Percentiles rank a stretch among this genome's conserved stretches.
Conservation (phyloP, 2,329 filamentous ascomycete species). For the Talaromyces sp. region DNA sequence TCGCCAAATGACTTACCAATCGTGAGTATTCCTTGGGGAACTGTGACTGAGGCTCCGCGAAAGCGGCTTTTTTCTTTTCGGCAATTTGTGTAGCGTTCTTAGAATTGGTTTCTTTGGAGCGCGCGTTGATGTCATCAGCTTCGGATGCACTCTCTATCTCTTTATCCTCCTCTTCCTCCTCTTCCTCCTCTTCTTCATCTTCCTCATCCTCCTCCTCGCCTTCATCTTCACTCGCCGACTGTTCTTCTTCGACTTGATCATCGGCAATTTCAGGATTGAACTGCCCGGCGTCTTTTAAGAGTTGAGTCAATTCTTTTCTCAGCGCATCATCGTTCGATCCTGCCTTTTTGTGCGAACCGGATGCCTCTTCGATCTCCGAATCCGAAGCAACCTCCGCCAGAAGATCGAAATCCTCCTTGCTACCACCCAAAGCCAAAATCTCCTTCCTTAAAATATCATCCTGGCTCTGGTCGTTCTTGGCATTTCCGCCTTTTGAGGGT, state of each 20-base stretch:
- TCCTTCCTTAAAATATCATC: slow-evolving; percentile 41
- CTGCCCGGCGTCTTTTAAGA: slow-evolving; percentile 36
- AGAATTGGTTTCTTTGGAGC: slow-evolving; percentile 13
- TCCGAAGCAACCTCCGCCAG: slow-evolving; percentile 45
- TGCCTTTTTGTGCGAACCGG: slow-evolving; percentile 25
- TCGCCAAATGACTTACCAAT: slow-evolving; percentile 27
- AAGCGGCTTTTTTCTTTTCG: slow-evolving; percentile 21
- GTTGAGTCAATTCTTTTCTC: slow-evolving; percentile 39
- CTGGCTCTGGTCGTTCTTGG: slow-evolving; percentile 18
- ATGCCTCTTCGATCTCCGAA: slow-evolving; percentile 44
- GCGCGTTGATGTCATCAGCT: slow-evolving; percentile 27
- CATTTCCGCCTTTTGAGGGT: slow-evolving; percentile 22
- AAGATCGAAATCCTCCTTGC: slow-evolving; percentile 49
- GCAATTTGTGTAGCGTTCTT: slow-evolving; percentile 17
- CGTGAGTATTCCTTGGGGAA: slow-evolving; percentile 38
- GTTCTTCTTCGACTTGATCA: slow-evolving; percentile 32
- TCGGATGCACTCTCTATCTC: slow-evolving; percentile 24
- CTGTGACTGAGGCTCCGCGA: slow-evolving; percentile 19
- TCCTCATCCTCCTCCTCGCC: slow-evolving; percentile 27
- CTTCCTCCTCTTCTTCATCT: background rate
- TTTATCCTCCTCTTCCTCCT: background rate
- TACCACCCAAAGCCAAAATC: slow-evolving; percentile 47
- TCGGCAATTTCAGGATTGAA: slow-evolving; percentile 24
- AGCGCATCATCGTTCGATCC: slow-evolving; percentile 35
- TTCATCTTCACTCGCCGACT: slow-evolving; percentile 31